Evolutionary conservation across 75 land plant species (phyloP).

Genomic region (Cryptomeria japonica): DNA sequence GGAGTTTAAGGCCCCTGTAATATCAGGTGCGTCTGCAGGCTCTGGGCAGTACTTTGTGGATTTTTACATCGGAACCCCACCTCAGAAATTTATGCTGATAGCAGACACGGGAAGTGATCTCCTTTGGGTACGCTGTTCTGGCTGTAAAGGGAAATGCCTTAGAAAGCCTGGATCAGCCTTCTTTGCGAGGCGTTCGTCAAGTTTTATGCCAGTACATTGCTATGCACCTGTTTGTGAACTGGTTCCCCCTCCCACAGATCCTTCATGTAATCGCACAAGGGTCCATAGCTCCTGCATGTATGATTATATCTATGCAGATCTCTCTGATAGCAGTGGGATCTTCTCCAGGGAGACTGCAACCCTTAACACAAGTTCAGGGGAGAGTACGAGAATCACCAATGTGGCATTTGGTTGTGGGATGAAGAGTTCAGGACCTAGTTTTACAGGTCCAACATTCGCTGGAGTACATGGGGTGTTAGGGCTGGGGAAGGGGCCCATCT

Average conservation of each 20-base stretch:
- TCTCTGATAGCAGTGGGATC: constrained; percentile 47
- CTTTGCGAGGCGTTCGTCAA: constrained; percentile 38
- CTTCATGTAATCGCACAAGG: constrained; percentile 36
- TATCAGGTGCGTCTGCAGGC: constrained; percentile 61
- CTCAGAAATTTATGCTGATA: constrained; percentile 53
- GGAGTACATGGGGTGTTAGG: constrained; percentile 72
- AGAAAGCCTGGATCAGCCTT: constrained; percentile 36
- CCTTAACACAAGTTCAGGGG: constrained; percentile 30
- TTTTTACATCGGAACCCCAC: constrained; percentile 64
- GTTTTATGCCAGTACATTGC: constrained; percentile 50
- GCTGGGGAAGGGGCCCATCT: constrained; percentile 62
- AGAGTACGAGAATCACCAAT: constrained; percentile 3
- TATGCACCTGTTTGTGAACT: constrained; percentile 29
- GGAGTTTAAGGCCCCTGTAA: constrained; percentile 28
- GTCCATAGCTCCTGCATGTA: constrained; percentile 66
- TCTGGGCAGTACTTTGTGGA: constrained; percentile 76
- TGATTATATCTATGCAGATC: constrained; percentile 54
- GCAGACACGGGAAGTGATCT: constrained; percentile 80
- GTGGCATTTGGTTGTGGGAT: constrained; percentile 65
- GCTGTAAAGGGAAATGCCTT: constrained; percentile 29
- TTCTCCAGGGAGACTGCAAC: constrained; percentile 57
- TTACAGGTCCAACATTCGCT: constrained; percentile 43
- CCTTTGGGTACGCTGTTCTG: constrained; percentile 63
- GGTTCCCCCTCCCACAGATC: constrained; percentile 36
- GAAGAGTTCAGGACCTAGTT: constrained; percentile 46